Conservation (phyloP, 371 early-diverging fungal genomes). For the Dipsacomyces acuminosporus region DNA sequence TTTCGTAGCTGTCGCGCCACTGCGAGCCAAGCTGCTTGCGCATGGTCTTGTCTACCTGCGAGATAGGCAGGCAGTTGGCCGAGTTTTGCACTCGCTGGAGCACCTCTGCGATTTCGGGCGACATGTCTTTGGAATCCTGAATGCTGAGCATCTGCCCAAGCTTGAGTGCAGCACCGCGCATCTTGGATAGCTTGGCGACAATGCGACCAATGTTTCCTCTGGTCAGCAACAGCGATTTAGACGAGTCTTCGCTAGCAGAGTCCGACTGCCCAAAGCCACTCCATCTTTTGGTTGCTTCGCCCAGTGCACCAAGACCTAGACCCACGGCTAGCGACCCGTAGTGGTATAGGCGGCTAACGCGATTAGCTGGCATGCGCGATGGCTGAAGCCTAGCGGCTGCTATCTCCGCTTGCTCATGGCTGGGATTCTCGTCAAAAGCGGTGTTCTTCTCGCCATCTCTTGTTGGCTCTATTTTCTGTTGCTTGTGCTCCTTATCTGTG, state of each 20-base stretch:
- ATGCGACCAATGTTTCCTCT: slow-evolving; percentile 83
- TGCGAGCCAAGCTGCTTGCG: slow-evolving; percentile 64
- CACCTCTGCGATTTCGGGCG: slow-evolving; percentile 77
- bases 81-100: slow-evolving; percentile 83
- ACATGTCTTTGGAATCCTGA: slow-evolving; percentile 60
- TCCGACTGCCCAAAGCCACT: slow-evolving; percentile 12
- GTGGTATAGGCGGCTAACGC: slow-evolving; percentile 47
- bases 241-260: slow-evolving; percentile 1
- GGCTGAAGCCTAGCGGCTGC: slow-evolving; percentile 13
- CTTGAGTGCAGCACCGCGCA: slow-evolving; percentile 97
- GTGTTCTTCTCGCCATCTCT: not conserved
- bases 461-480: not conserved
- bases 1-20: slow-evolving; percentile 67
- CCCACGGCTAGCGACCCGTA: slow-evolving; percentile 61
- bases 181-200: slow-evolving; percentile 79
- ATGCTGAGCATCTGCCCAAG: slow-evolving; percentile 97
- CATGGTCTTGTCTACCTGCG: slow-evolving; percentile 80
- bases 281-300: slow-evolving; percentile 67
- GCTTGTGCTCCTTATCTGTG: too few species aligned
- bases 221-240: slow-evolving; percentile 58
- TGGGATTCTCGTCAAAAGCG: too few species aligned
- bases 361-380: slow-evolving; percentile 46
- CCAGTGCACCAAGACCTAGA: slow-evolving; percentile 68
- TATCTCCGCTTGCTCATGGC: too few species aligned
- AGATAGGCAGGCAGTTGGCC: slow-evolving; percentile 93